Evolutionary conservation across 2,329 filamentous ascomycete genomes (phyloP).

Genomic region (Grosmannia clavigera): DNA sequence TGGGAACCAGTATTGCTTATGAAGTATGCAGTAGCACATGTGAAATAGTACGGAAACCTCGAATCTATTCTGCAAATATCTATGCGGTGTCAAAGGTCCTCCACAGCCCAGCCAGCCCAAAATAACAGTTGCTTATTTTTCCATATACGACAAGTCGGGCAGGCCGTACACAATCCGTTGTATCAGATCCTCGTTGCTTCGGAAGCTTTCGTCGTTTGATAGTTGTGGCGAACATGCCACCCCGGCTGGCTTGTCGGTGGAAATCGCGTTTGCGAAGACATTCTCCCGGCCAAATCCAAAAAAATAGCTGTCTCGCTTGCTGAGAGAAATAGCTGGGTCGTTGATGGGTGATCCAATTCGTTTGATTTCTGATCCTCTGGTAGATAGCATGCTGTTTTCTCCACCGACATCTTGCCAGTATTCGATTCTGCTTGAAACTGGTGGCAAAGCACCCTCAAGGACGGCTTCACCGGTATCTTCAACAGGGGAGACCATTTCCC

Average conservation of each 20-base stretch:
- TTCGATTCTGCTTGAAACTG: background rate
- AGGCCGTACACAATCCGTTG: conserved; percentile 15
- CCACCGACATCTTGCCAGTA: background rate
- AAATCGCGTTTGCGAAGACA: background rate
- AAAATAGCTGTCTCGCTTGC: background rate
- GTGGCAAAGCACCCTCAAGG: no score
- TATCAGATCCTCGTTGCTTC: conserved; percentile 8
- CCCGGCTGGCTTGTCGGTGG: background rate
- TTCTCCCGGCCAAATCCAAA: background rate
- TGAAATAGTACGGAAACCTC: no score
- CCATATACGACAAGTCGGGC: conserved; percentile 24
- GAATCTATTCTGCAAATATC: no score
- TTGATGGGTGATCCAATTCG: background rate
- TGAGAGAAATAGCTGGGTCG: background rate
- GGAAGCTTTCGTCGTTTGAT: background rate
- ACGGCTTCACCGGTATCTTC: background rate
- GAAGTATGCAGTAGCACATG: no score
- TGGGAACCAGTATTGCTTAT: no score
- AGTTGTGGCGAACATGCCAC: background rate
- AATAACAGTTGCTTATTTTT: conserved; percentile 11
- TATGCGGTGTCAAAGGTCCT: no score
- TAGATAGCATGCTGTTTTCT: background rate
- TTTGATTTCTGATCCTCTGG: background rate
- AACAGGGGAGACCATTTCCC: conserved; percentile 41
- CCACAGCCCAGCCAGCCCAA: background rate